Conservation (phyloP, 176 grass and related monocot species). For the Oryza meridionalis region DNA sequence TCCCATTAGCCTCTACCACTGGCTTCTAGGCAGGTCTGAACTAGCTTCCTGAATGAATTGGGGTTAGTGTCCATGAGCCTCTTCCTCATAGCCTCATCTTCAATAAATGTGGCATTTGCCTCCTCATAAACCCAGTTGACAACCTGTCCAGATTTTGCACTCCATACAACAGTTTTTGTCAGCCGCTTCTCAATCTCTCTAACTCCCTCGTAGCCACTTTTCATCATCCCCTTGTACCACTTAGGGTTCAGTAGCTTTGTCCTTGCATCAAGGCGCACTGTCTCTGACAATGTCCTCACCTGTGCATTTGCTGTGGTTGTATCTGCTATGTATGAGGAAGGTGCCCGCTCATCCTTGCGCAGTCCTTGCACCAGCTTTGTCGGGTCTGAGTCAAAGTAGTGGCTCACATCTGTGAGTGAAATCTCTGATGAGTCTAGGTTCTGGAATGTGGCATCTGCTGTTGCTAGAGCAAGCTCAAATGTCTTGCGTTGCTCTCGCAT, state of each 20-base stretch:
- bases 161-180: constrained; percentile 97
- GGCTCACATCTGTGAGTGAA: constrained; percentile 99
- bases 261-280: constrained; percentile 84
- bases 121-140: constrained; percentile 99
- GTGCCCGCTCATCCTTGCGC: constrained; percentile 84
- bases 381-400: constrained; percentile 98
- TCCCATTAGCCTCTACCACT: constrained; percentile 98
- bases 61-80: constrained; percentile 93
- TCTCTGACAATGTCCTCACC: constrained; percentile 90
- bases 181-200: constrained; percentile 96
- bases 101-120: constrained; percentile 85
- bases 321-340: constrained; percentile 81
- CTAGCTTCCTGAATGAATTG: constrained; percentile 92
- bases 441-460: constrained; percentile 95
- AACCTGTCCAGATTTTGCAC: constrained; percentile 92
- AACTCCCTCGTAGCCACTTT: constrained; percentile 89
- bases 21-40: constrained; percentile 98
- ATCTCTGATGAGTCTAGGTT: constrained; percentile 99
- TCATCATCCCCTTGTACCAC: constrained; percentile 99
- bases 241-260: constrained; percentile 98
- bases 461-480: constrained; percentile 89
- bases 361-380: constrained; percentile 92
- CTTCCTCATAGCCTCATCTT: constrained; percentile 90
- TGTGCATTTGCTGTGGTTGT: constrained; percentile 98
- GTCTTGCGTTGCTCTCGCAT: constrained; percentile 89